Base-by-base conservation (phyloP, 208 protist genomes). In the Leishmania mexicana region DNA sequence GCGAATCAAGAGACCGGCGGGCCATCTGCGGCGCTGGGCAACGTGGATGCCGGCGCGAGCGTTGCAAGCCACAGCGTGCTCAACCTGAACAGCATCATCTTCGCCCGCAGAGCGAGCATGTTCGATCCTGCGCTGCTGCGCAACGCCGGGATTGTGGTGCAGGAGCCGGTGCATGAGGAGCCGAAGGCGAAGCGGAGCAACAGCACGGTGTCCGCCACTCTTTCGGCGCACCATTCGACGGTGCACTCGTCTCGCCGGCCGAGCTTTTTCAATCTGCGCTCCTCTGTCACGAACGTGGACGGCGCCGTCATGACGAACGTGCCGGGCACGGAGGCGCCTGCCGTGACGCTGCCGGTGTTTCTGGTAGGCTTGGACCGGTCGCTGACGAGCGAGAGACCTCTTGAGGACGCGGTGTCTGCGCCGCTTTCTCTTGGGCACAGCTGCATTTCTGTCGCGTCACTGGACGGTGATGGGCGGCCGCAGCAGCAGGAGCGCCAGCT, bases 121-220 rank as follows among this genome's bases (percentile, higher is more conserved):
- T 49, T 80, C 71, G 80, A 83, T 77, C 64, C 70, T 6, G 75
- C 31, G 38, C 40, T 84, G 70, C 65, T 85, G 72, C 77, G 78
- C 77, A 81, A 82, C 54, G 77, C 82, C 45, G 78, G 82, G 24
- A 82, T 85, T n/a, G 73, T 79, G 19, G 73, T 85, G 72, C 78
- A 79, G 71, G 78, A 79, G 77, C 82, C 82, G 60, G 82, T 85
- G 58, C 65, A 85, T 51, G 82, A 80, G 73, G 82, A 79, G 73
- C 77, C 76, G 35, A 17, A 13, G 28, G 10, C 4, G 76, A 15
- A 28, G 76, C n/a, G 24, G 45, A 31, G 31, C 74, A 42, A 17
- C 40, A 64, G 40, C 79, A 60, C 47, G 58, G 60, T 38, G 58
- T 77, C 76, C 10, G 81, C 13, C 45, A 51, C 21, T 24, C 49